Conservation (phyloP, 2,329 filamentous ascomycete species). For the Diaporthe citriasiana region DNA sequence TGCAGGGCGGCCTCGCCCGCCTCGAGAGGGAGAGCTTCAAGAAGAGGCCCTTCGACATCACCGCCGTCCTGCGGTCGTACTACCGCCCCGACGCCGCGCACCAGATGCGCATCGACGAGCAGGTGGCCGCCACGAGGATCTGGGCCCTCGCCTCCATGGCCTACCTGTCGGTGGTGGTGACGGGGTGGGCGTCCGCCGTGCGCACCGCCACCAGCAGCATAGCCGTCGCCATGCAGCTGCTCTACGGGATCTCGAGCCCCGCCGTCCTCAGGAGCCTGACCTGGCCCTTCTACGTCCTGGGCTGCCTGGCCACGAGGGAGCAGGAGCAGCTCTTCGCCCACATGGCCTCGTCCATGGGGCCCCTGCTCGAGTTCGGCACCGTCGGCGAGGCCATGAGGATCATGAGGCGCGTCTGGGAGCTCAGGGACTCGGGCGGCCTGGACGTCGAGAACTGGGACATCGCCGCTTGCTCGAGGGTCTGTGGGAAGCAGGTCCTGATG, state of each 20-base stretch:
- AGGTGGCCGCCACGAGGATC: slow-evolving; percentile 46
- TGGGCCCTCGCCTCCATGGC: slow-evolving; percentile 49
- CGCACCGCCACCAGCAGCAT: slow-evolving; percentile 46
- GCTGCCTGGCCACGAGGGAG: slow-evolving; percentile 46
- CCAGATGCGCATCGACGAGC: slow-evolving; percentile 41
- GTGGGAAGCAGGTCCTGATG: slow-evolving; percentile 42
- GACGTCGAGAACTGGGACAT: slow-evolving; percentile 47
- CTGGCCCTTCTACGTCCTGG: slow-evolving; percentile 50
- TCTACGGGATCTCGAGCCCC: slow-evolving; percentile 44
- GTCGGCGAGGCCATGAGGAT: slow-evolving; percentile 45
- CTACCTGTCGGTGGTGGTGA: slow-evolving; percentile 47
- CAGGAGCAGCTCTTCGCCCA: slow-evolving; percentile 46
- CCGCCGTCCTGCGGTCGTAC: slow-evolving; percentile 37
- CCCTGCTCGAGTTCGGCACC: slow-evolving; percentile 48
- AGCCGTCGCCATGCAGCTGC: slow-evolving; percentile 43
- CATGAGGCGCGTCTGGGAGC: slow-evolving; percentile 47
- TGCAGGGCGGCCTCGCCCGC: slow-evolving; percentile 40
- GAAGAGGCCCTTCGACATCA: slow-evolving; percentile 42
- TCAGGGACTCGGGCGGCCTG: slow-evolving; percentile 39
- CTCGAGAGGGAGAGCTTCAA: slow-evolving; percentile 43
- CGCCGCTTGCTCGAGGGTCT: slow-evolving; percentile 46
- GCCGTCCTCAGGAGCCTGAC: slow-evolving; percentile 47
- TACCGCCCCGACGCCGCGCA: slow-evolving; percentile 34
- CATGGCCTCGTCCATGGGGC: slow-evolving; percentile 46
- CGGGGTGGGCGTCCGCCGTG: slow-evolving; percentile 45